Evolutionary conservation across 1,139 yeast genomes (phyloP), one percentile per base, ranked within the genome.

Genomic region (Blastobotrys capitulatus): DNA sequence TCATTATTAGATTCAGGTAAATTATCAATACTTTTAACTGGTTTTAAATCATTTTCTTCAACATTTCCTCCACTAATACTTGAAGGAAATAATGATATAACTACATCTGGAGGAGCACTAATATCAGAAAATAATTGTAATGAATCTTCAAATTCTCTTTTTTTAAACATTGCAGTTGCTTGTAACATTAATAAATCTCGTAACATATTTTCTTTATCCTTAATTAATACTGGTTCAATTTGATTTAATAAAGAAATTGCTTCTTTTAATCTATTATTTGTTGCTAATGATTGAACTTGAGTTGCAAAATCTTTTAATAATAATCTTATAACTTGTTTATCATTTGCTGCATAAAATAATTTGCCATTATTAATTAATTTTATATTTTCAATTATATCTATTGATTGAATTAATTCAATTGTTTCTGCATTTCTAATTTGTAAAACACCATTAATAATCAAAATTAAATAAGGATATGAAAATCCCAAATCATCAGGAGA

Each of bases 81-180:
- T 4, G 55, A 48, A 0, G 86, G 84, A 48, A 74, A 72, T 22
- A 77, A 63, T 2, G 61, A 53, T 2, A 81, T 66, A 0, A 82
- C 79, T 5, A 67, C 59, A 26, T 73, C 69, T 0, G 87, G 87
- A 1, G 82, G 75, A 0, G 86, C 84, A 57, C 82, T 69, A 47
- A 73, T 78, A 34, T 74, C 76, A 2, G 75, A 72, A 51, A 82
- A 79, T 18, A 74, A 58, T 19, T 67, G 59, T 57, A 79, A 66
- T 0, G 83, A 73, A n/a, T 62, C 59, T 12, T 63, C 65, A 48
- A 66, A 71, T 6, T 68, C 56, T 12, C 62, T 63, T 2, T 60
- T 52, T 1, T 59, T 51, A 52, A 78, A 68, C 18, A 75, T 55
- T 3, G 60, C 57, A 3, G 64, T 58, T 0, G 77, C 83, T 35